These are phyloP conservation scores for Bacidia rubella DNA, from an alignment of 495 filamentous ascomycete species.

Conservation along the genomic window DNA sequence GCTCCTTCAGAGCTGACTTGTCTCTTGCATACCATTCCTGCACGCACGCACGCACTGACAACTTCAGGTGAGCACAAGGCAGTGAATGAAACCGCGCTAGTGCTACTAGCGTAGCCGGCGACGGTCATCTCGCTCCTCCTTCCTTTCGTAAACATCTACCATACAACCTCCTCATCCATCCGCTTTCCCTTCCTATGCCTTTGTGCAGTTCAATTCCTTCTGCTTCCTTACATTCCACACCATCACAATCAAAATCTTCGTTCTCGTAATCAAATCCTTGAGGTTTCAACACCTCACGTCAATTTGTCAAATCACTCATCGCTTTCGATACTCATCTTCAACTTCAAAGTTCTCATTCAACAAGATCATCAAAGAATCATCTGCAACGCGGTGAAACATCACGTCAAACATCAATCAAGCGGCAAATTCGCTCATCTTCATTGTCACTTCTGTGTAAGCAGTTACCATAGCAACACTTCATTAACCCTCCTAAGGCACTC, in stretches of 20 bases:
- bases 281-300: background rate
- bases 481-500: background rate
- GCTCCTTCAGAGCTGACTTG: too few relatives aligned
- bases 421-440: background rate
- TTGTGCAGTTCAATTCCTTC: too few relatives aligned
- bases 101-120: background rate
- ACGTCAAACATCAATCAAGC: too few relatives aligned
- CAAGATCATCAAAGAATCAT: background rate
- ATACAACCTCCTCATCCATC: constrained; percentile 31
- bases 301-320: background rate
- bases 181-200: too few relatives aligned
- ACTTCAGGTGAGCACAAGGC: too few relatives aligned
- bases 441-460: background rate
- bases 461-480: background rate
- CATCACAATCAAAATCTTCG: too few relatives aligned
- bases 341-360: background rate
- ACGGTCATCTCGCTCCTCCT: constrained; percentile 16
- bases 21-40: too few relatives aligned
- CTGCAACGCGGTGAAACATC: background rate
- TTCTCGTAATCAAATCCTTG: too few relatives aligned
- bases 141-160: constrained; percentile 30
- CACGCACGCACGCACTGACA: too few relatives aligned
- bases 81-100: background rate
- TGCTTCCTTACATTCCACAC: constrained; percentile 3
- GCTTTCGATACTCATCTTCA: background rate